phyloP scores from a whole-genome alignment of 1,139 yeast species.

The Protomyces lactucae-debilis region DNA sequence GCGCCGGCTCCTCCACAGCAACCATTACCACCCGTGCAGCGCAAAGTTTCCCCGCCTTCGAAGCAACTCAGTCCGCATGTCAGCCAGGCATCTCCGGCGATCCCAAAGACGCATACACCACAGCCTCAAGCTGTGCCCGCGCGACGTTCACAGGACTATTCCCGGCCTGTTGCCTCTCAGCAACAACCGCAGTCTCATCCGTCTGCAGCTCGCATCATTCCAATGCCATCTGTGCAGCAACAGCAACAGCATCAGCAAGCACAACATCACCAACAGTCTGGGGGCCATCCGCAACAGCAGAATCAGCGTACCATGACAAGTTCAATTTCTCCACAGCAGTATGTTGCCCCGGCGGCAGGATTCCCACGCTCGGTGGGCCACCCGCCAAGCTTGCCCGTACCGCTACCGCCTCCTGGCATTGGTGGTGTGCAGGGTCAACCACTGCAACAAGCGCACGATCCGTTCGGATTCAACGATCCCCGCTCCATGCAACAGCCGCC shows the following conservation, averaged over 20 bases:
- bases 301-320: background rate
- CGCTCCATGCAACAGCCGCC: background rate
- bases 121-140: background rate
- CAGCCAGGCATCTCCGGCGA: background rate
- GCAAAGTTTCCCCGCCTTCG: background rate
- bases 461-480: conserved; percentile 10
- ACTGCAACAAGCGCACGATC: background rate
- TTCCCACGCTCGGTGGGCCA: conserved; percentile 13
- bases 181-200: background rate
- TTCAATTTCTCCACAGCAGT: conserved; percentile 17
- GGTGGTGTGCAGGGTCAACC: background rate
- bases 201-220: conserved; percentile 10
- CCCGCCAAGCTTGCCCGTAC: conserved; percentile 17
- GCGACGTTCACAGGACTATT: background rate
- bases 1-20: background rate
- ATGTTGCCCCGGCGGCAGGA: conserved; percentile 2
- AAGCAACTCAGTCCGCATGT: background rate
- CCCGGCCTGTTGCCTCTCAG: background rate
- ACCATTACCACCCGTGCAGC: background rate
- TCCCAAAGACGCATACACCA: conserved; percentile 3
- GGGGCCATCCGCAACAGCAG: background rate
- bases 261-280: background rate
- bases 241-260: background rate
- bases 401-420: conserved; percentile 25
- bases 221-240: conserved; percentile 4